phyloP scores from a whole-genome alignment of 2,329 filamentous ascomycete species.

The Bipolaris gigantea region DNA sequence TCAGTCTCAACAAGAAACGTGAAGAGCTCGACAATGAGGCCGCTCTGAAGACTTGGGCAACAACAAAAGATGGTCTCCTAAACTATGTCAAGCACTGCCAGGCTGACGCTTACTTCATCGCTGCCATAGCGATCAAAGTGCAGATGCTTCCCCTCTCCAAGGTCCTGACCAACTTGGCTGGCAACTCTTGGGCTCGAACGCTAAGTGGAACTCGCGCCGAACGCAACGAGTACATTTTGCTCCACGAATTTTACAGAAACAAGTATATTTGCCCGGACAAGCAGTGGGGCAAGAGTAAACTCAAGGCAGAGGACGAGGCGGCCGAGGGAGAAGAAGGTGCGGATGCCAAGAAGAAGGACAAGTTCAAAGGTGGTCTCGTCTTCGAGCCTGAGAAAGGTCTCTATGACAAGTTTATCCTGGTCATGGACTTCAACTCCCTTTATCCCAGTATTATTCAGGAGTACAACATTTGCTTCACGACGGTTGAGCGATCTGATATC shows the following conservation, averaged over 20 bases:
- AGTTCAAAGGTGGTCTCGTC: constrained; percentile 97
- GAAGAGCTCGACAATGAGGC: constrained; percentile 87
- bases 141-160: constrained; percentile 94
- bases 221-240: constrained; percentile 97
- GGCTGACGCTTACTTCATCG: constrained; percentile 93
- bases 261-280: constrained; percentile 99
- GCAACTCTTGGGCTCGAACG: constrained; percentile 97
- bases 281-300: constrained; percentile 74
- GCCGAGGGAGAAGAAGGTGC: constrained; percentile 68
- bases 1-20: constrained; percentile 78
- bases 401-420: constrained; percentile 96
- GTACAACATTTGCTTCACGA: constrained; percentile 99
- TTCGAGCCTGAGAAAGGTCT: constrained; percentile 97
- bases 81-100: constrained; percentile 94
- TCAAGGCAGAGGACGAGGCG: constrained; percentile 70
- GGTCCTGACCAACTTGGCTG: constrained; percentile 91
- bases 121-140: constrained; percentile 82
- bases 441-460: constrained; percentile 99
- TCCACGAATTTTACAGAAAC: constrained; percentile 94
- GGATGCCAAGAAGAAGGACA: constrained; percentile 95
- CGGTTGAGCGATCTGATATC: constrained; percentile 75
- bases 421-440: constrained; percentile 99
- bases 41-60: constrained; percentile 84
- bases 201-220: constrained; percentile 94
- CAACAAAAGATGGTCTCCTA: constrained; percentile 80